phyloP scores from a whole-genome alignment of 805 yeast species.

The Myxozyma neglecta region DNA sequence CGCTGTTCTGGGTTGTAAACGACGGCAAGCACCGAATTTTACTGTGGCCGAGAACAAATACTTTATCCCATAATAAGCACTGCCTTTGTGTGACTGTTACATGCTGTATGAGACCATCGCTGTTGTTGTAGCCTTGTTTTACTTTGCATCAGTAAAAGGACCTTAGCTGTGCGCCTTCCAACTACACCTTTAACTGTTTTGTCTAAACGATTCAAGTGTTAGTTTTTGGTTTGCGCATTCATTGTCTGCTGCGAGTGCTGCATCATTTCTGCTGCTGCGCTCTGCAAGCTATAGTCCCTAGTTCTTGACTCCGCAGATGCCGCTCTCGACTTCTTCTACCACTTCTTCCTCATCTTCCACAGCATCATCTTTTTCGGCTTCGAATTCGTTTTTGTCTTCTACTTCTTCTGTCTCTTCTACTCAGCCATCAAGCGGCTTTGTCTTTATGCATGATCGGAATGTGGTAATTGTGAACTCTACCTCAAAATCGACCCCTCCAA shows the following conservation, averaged over 20 bases:
- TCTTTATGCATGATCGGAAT: slow-evolving; percentile 16
- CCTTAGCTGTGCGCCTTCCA: not conserved
- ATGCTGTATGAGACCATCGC: not conserved
- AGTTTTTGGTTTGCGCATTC: not conserved
- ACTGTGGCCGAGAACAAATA: not conserved
- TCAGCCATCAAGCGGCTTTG: not conserved
- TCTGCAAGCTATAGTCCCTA: not conserved
- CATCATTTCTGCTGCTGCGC: not conserved
- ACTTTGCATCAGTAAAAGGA: not conserved
- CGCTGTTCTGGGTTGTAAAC: not conserved
- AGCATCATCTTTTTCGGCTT: not conserved
- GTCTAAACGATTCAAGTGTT: not conserved
- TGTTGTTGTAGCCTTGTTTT: not conserved
- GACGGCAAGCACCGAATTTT: not conserved
- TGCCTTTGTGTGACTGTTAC: not conserved
- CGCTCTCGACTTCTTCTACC: slow-evolving; percentile 2
- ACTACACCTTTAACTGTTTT: not conserved
- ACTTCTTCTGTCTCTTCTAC: not conserved
- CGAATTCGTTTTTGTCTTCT: not conserved
- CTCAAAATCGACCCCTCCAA: slow-evolving; percentile 4
- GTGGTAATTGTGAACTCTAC: slow-evolving; percentile 17
- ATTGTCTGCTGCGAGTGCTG: not conserved
- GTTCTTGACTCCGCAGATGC: slow-evolving; percentile 1
- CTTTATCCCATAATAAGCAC: not conserved
- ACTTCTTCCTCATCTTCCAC: not conserved